These are phyloP conservation scores for Silene uniflora DNA, from an alignment of 148 eudicot genomes.

Conservation along the genomic window DNA sequence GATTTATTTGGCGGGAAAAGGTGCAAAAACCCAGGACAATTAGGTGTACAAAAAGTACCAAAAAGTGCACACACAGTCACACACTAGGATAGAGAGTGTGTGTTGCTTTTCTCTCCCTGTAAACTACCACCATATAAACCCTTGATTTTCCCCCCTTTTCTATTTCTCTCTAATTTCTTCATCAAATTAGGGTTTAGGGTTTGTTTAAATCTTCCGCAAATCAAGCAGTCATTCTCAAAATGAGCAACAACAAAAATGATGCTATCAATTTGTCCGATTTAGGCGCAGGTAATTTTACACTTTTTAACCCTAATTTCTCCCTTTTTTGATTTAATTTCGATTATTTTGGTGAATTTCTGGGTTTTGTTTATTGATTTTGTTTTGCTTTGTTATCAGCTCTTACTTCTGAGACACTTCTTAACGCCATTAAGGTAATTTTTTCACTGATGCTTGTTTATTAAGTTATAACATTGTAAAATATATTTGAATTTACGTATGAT, in stretches of 20 bases:
- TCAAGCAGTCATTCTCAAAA: not conserved
- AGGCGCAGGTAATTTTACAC: constrained; percentile 13
- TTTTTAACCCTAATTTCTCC: constrained; percentile 15
- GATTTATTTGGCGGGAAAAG: too few relatives aligned
- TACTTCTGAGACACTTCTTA: constrained; percentile 12
- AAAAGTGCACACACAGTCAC: too few relatives aligned
- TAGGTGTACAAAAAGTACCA: too few relatives aligned
- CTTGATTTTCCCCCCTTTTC: not conserved
- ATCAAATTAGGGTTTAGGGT: constrained; percentile 18
- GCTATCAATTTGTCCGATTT: constrained; percentile 11
- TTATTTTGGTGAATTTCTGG: not conserved
- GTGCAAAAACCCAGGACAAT: too few relatives aligned
- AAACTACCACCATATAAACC: not conserved
- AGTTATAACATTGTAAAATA: constrained; percentile 19
- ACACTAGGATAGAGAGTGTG: too few relatives aligned
- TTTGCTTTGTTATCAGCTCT: constrained; percentile 2
- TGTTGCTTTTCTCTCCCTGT: not conserved
- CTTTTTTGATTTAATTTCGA: not conserved
- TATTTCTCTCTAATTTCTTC: not conserved
- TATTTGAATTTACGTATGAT: not conserved
- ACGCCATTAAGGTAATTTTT: constrained; percentile 13
- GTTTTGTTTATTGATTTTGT: not conserved
- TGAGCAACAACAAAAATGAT: constrained; percentile 10
- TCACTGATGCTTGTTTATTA: not conserved
- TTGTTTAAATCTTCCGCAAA: not conserved